Base-by-base conservation (phyloP, 495 filamentous ascomycete genomes). In the Hyaloscypha bicolor region DNA sequence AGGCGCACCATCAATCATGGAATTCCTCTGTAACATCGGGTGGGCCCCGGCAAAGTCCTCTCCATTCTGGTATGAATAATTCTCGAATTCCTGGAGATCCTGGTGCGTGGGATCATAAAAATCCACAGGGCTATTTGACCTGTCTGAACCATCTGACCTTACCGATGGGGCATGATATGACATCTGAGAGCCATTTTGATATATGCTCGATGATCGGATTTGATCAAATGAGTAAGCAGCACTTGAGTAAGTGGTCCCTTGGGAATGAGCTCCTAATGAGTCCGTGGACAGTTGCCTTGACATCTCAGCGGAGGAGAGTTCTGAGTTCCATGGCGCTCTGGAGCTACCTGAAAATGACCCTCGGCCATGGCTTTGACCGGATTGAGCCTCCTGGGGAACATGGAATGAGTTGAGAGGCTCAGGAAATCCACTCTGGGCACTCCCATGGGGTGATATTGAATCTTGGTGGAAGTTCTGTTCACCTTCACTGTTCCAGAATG, bases 381-480 rank as follows among this genome's bases (percentile, higher is more conserved):
- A 21, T 37, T 62, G 62, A 35, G 42, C 33, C 61, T 63, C 62
- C 53, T 69, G 48, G 45, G 30, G 45, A 56, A 35, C 29, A 29
- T 55, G 51, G 61, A 55, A 66, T 19, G 58, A 52, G 25, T 59
- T 39, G 64, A 57, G 67, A 39, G 55, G 39, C 65, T 71, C 72
- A 67, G 52, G 16, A 60, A 69, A 66, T 65, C 66, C 64, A 60
- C 62, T 67, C 2, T 66, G 64, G 59, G 60, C 31, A 67, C 63
- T 22, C 64, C 60, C 68, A 33, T 65, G 63, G 68, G 65, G 39
- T 19, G 63, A 68, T 53, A 63, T 22, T 31, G 62, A 25, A 63
- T 69, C 68, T 35, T 73, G 71, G 60, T 68, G 55, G 32, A 65
- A 74, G 72, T 74, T 66, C 72, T 72, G 72, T 74, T 55, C 55